These are phyloP conservation scores for Mortierella sp. DNA, from an alignment of 371 early-diverging fungal genomes.

Conservation along the genomic window DNA sequence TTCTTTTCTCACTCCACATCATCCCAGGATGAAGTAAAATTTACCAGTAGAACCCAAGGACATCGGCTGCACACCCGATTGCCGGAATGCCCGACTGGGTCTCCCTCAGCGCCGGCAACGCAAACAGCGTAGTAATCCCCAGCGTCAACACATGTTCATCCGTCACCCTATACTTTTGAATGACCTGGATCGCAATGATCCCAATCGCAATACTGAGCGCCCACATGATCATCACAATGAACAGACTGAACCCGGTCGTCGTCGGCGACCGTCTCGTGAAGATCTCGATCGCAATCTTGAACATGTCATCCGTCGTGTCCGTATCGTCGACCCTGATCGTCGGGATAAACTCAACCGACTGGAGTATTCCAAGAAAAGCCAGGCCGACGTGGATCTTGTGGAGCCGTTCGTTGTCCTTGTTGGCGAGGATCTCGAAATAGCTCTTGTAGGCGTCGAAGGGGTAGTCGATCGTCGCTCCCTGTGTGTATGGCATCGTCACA, in stretches of 20 bases:
- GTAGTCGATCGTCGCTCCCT: slow-evolving; percentile 54
- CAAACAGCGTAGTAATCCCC: slow-evolving; percentile 57
- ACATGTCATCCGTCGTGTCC: slow-evolving; percentile 38
- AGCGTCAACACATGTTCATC: slow-evolving; percentile 58
- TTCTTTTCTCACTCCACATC: too few species aligned
- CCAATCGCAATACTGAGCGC: slow-evolving; percentile 53
- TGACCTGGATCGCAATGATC: slow-evolving; percentile 51
- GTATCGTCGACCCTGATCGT: slow-evolving; percentile 20
- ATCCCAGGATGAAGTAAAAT: background rate
- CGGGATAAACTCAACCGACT: slow-evolving; percentile 49
- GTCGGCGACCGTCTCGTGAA: slow-evolving; percentile 45
- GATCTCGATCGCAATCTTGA: slow-evolving; percentile 45
- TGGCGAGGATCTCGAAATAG: slow-evolving; percentile 51
- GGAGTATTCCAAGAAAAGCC: slow-evolving; percentile 47
- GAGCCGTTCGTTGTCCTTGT: slow-evolving; percentile 43
- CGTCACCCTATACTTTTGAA: slow-evolving; percentile 31
- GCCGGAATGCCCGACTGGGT: slow-evolving; percentile 63
- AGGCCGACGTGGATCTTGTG: slow-evolving; percentile 51
- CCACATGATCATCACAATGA: slow-evolving; percentile 64
- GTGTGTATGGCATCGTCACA: slow-evolving; percentile 56
- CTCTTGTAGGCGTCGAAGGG: slow-evolving; percentile 54
- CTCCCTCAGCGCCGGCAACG: slow-evolving; percentile 44
- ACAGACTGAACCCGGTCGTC: slow-evolving; percentile 53
- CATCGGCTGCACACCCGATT: slow-evolving; percentile 61
- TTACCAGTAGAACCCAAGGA: slow-evolving; percentile 58